phyloP scores from a whole-genome alignment of 768 basidiomycete species.

The Exidia glandulosa region DNA sequence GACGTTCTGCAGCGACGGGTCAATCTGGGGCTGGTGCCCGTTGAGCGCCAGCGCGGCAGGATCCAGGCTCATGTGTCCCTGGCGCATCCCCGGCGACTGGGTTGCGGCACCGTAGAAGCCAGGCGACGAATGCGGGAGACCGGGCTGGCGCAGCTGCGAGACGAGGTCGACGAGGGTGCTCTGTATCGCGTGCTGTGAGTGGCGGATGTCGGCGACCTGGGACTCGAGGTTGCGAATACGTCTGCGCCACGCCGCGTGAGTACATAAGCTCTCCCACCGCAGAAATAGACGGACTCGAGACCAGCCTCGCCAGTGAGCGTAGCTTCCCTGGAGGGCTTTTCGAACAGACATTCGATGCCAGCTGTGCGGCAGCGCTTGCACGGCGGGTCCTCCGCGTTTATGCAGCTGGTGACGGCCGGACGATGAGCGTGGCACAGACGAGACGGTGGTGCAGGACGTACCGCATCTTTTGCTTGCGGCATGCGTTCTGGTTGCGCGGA shows the following conservation, averaged over 20 bases:
- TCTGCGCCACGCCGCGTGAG: constrained; percentile 28
- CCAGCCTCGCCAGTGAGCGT: constrained; percentile 84
- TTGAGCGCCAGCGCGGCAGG: background rate
- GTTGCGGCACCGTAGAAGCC: background rate
- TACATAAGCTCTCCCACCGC: background rate
- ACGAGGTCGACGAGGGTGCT: constrained; percentile 73
- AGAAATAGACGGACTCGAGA: constrained; percentile 52
- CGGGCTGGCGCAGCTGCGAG: constrained; percentile 54
- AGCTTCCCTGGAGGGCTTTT: constrained; percentile 83
- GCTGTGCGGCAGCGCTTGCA: constrained; percentile 87
- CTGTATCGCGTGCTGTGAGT: constrained; percentile 64
- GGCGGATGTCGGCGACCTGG: constrained; percentile 75
- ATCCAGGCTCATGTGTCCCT: too few relatives aligned
- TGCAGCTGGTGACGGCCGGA: background rate
- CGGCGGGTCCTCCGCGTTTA: constrained; percentile 90
- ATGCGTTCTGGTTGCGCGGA: constrained; percentile 59
- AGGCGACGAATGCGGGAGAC: constrained; percentile 13
- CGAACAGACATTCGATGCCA: constrained; percentile 86
- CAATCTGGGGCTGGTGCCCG: constrained; percentile 1
- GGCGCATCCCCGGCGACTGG: background rate
- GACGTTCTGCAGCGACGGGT: background rate
- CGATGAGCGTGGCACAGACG: background rate
- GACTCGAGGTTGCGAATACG: constrained; percentile 83
- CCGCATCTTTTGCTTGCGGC: constrained; percentile 94
- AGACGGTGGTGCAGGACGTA: constrained; percentile 39